phyloP scores from a whole-genome alignment of 768 basidiomycete genomes.

The Dioszegia crocea region DNA sequence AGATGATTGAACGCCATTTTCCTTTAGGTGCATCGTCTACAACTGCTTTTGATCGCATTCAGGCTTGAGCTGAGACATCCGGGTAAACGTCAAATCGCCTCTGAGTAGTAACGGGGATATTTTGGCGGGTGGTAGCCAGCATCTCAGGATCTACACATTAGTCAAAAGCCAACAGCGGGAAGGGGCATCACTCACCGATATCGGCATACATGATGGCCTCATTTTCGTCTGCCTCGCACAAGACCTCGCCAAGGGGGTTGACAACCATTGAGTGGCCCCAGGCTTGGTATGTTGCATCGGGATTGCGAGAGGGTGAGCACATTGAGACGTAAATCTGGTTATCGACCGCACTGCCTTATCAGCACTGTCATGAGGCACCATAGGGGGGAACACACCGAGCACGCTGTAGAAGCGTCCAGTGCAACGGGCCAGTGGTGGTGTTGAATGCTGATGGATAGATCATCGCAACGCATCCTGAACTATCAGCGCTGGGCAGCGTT shows the following conservation, averaged over 20 bases:
- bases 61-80: slow-evolving; percentile 55
- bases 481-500: slow-evolving; percentile 1
- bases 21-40: too few relatives aligned
- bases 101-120: slow-evolving; percentile 88
- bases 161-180: not conserved
- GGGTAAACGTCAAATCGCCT: slow-evolving; percentile 88
- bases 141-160: slow-evolving; percentile 57
- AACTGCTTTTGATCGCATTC: too few relatives aligned
- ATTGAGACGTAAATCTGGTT: slow-evolving; percentile 95
- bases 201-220: slow-evolving; percentile 75
- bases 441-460: slow-evolving; percentile 97
- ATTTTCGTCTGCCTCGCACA: slow-evolving; percentile 68
- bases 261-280: slow-evolving; percentile 76
- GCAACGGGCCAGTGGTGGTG: slow-evolving; percentile 85
- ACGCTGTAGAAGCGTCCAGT: slow-evolving; percentile 89
- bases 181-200: slow-evolving; percentile 62
- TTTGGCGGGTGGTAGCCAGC: slow-evolving; percentile 65
- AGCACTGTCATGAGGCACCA: slow-evolving; percentile 8
- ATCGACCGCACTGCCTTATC: slow-evolving; percentile 70
- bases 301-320: slow-evolving; percentile 89
- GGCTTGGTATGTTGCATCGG: slow-evolving; percentile 79
- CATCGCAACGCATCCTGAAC: slow-evolving; percentile 73
- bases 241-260: slow-evolving; percentile 77
- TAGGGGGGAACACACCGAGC: slow-evolving; percentile 62
- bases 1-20: too few relatives aligned